Base-by-base conservation (phyloP, 176 grass and related monocot species). In the Hsuehochloa calcarea region DNA sequence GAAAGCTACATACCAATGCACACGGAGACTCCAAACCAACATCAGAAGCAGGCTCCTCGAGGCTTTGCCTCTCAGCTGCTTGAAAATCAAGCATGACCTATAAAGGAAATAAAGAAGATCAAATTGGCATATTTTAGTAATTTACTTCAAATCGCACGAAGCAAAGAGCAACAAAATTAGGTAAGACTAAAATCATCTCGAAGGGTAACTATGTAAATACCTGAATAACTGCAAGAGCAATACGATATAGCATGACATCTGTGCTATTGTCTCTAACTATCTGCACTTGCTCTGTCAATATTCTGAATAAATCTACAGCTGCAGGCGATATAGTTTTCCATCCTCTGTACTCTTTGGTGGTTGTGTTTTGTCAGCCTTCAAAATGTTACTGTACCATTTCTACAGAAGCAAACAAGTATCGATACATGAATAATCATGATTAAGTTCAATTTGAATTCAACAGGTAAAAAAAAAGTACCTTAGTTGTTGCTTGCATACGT, bases 21-120 rank as follows among this genome's bases (percentile, higher is more conserved):
- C 97, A 99, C 14, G 94, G 87, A 47, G 84, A 72, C 89, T 99
- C 88, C 64, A 99, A 68, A 89, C 86, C 97, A 88, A 96, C 74
- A 51, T 99, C 92, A 85, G 90, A 96, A 92, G 97, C 93, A 63
- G 92, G 93, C 45, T 94, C 93, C 74, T 96, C 97, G 64, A 99
- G 84, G 70, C 92, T 92, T 86, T 90, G 88, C 74, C 93, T 91
- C 86, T 99, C 97, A 56, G 97, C 97, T 86, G 92, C 86, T 99
- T 99, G 93, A 90, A 99, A 99, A 91, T 99, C 97, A 92, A 99
- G 85, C 97, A 99, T 99, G 61, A 99, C 97, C 97, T 99, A 51
- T 31, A 47, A 72, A 80, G 41, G n/a, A 70, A 82, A 22, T 45
- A 77, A 87, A 80, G 84, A 79, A 84, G 27, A 71, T 75, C 6